A percentile compares a stretch with the other conserved stretches of the same genome.
phyloP scores from a whole-genome alignment of 352 stramenopile genomes.

The Blastocystis sp. region DNA sequence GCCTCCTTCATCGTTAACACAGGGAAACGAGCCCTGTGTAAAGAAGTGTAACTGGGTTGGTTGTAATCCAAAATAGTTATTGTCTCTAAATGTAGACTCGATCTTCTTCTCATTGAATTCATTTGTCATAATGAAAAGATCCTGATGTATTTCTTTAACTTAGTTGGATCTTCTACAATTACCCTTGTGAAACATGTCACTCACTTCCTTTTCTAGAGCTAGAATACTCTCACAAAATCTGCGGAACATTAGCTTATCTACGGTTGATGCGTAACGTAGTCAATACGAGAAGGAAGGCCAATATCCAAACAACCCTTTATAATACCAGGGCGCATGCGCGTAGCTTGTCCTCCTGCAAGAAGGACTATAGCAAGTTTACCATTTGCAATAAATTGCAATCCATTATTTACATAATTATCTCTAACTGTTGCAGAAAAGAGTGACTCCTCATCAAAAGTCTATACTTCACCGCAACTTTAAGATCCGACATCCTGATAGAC shows the following conservation, averaged over 20 bases:
- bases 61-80: conserved; percentile 14
- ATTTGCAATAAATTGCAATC: conserved; percentile 1
- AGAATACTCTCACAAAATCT: background rate
- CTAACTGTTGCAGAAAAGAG: background rate
- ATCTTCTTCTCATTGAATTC: conserved; percentile 2
- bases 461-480: background rate
- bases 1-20: background rate
- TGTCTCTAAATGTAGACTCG: background rate
- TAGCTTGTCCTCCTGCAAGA: conserved; percentile 1
- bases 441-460: background rate
- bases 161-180: background rate
- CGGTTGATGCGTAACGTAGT: background rate
- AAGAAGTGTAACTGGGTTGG: conserved; percentile 28
- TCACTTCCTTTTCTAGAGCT: background rate
- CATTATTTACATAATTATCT: background rate
- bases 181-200: background rate
- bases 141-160: background rate
- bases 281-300: conserved; percentile 4
- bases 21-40: conserved; percentile 24
- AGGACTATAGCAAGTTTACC: background rate
- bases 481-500: background rate
- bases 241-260: conserved; percentile 18
- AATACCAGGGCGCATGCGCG: background rate
- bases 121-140: conserved; percentile 21
- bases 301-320: conserved; percentile 8